phyloP scores from a whole-genome alignment of 129 eudicot species.

The carrot (Daucus carota) region DH1_v3.0 NC_030381.2:45640001-45640500 shows the following conservation, averaged over 20 bases:
- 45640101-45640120: constrained; percentile 52
- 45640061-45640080: constrained; percentile 61
- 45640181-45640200: constrained; percentile 57
- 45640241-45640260: constrained; percentile 50
- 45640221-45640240: constrained; percentile 59
- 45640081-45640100: constrained; percentile 63
- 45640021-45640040: constrained; percentile 43
- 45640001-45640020: constrained; percentile 38
- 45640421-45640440: constrained; percentile 48
- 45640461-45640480: constrained; percentile 53
- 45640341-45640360: constrained; percentile 51
- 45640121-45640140: constrained; percentile 65
- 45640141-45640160: constrained; percentile 59
- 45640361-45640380: constrained; percentile 47
- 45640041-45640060: constrained; percentile 64
- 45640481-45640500: constrained; percentile 45
- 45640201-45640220: constrained; percentile 58
- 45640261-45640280: constrained; percentile 15
- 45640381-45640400: constrained; percentile 41
- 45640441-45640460: constrained; percentile 69
- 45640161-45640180: constrained; percentile 44
- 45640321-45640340: constrained; percentile 44
- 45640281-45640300: constrained; percentile 19
- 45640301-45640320: constrained; percentile 32
- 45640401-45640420: constrained; percentile 56